Conservation (phyloP, 1,284 basidiomycete genomes). For the Peniophora sp. region DNA sequence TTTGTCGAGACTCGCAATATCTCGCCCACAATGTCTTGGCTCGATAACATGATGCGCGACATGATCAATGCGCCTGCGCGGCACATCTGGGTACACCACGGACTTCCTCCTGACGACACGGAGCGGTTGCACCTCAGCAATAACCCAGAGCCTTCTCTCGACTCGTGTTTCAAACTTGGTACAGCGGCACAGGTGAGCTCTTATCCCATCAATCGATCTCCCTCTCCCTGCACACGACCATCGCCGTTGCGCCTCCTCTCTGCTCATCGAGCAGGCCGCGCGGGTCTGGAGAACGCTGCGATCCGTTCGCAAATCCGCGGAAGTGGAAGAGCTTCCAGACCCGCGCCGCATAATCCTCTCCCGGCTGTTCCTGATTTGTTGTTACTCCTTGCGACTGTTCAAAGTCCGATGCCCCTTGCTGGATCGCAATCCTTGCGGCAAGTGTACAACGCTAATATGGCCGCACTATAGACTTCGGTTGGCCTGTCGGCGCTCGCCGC, state of each 20-base stretch:
- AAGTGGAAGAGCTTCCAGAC: slow-evolving; percentile 7
- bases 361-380: not conserved
- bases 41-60: not conserved
- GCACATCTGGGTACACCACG: slow-evolving; percentile 29
- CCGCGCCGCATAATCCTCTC: not conserved
- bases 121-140: slow-evolving; percentile 27
- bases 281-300: too few relatives aligned
- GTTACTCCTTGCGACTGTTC: not conserved
- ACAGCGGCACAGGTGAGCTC: slow-evolving; percentile 38
- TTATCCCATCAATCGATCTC: too few relatives aligned
- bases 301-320: too few relatives aligned
- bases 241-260: too few relatives aligned
- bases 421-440: not conserved
- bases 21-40: too few relatives aligned
- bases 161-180: slow-evolving; percentile 44
- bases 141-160: slow-evolving; percentile 32
- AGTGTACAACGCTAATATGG: not conserved
- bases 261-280: too few relatives aligned
- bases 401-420: not conserved
- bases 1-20: too few relatives aligned
- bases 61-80: slow-evolving; percentile 7
- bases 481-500: slow-evolving; percentile 48
- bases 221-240: too few relatives aligned
- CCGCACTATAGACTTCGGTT: slow-evolving; percentile 36
- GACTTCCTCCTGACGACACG: slow-evolving; percentile 29